Evolutionary conservation across 495 filamentous ascomycete genomes (phyloP), one percentile per base, ranked within the genome.

Genomic region (Lentithecium fluviatile): DNA sequence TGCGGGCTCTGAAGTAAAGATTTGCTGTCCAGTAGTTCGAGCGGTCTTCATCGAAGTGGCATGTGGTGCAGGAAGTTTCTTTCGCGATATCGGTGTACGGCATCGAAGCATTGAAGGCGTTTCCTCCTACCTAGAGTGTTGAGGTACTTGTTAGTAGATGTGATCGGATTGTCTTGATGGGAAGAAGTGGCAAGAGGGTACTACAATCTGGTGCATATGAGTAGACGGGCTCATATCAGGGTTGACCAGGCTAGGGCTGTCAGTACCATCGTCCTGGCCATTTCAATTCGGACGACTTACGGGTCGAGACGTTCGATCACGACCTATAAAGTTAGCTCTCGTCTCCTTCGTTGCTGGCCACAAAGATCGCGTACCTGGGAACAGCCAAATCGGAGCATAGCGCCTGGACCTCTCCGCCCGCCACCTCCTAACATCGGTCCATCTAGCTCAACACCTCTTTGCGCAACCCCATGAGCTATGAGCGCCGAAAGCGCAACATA

Each of bases 221-320:
- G 61, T 37, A 6, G 61, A 64, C 0, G 62, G 62, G 12, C n/a
- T 37, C 56, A 55, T 43, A 11, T 29, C 62, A 20, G 62, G 62
- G 36, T 65, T 60, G 2, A 65, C 62, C 8, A 65, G 51, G 20
- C 57, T 60, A 21, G 60, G 43, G 13, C 47, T 52, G 48, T 52
- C 40, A 52, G 38, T 45, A 10, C 8, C 2, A 11, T 47, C n/a
- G 17, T 25, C 11, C 20, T 0, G 2, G 10, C 34, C 2, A 3
- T 2, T 17, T 24, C 19, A 43, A 11, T 54, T 12, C 40, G 29
- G 29, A 4, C 4, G 37, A 60, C 57, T 2, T 17, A 60, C 57
- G 59, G 59, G 21, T 62, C 59, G 17, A 62, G 52, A n/a, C 59
- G 59, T 21, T 62, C 59, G n/a, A 62, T 62, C 25, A 62, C 59